Percentiles rank a stretch among this genome's conserved stretches.
phyloP scores from a whole-genome alignment of 2,329 filamentous ascomycete genomes.

The Fusarium xyrophilum region DNA sequence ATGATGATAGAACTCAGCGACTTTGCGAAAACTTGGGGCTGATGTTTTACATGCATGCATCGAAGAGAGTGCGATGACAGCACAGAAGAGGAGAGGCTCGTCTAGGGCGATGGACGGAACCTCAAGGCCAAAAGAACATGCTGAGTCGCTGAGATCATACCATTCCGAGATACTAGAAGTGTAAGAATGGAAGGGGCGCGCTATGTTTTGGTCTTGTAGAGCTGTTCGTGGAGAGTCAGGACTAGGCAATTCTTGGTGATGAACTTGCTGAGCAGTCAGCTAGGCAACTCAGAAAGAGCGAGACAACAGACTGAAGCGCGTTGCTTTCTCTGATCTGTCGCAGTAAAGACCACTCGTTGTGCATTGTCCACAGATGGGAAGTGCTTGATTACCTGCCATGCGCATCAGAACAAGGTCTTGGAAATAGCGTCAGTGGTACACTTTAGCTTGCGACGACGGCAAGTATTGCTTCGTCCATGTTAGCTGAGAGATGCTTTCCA shows the following conservation, averaged over 20 bases:
- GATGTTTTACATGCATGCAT: slow-evolving; percentile 49
- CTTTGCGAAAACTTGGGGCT: slow-evolving; percentile 34
- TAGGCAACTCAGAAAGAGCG: not conserved
- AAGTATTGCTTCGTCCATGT: slow-evolving; percentile 44
- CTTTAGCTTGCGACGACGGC: slow-evolving; percentile 48
- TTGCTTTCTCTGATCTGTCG: slow-evolving; percentile 41
- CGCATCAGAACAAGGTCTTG: not conserved
- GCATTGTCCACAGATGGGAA: slow-evolving; percentile 47
- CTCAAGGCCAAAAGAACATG: slow-evolving; percentile 45
- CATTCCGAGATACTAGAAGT: slow-evolving; percentile 50
- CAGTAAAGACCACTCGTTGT: slow-evolving; percentile 45
- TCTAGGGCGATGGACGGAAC: slow-evolving; percentile 49
- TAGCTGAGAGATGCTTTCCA: accelerated
- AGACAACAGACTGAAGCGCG: slow-evolving; percentile 8
- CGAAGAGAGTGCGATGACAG: slow-evolving; percentile 54
- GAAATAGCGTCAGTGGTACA: slow-evolving; percentile 31
- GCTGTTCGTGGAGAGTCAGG: slow-evolving; percentile 39
- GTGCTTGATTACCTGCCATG: slow-evolving; percentile 42
- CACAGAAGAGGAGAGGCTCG: slow-evolving; percentile 52
- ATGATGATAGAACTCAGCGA: slow-evolving; percentile 51
- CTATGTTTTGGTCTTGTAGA: slow-evolving; percentile 43
- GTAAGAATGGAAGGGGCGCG: slow-evolving; percentile 51
- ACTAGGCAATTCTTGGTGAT: slow-evolving; percentile 10
- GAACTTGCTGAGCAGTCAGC: not conserved
- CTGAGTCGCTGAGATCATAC: slow-evolving; percentile 56